phyloP scores from a whole-genome alignment of 306 rosid species.

The Canavalia gladiata region DNA sequence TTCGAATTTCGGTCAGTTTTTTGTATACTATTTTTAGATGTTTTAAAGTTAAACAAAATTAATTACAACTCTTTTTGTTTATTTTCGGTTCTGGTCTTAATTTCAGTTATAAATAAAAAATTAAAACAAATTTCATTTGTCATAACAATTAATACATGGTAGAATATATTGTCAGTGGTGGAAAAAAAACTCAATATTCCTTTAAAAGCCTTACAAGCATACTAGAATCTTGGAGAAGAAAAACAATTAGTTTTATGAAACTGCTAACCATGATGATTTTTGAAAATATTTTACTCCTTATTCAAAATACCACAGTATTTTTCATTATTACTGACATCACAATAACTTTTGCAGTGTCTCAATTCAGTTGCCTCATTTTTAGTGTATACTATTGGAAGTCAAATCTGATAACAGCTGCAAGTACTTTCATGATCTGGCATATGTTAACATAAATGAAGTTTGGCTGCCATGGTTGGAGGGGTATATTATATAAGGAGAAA shows the following conservation, averaged over 20 bases:
- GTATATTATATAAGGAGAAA: background rate
- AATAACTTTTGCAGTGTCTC: no score
- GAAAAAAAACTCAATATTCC: background rate
- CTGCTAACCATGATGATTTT: background rate
- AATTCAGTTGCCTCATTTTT: background rate
- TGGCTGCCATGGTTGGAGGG: background rate
- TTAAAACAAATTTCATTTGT: no score
- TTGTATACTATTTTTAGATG: no score
- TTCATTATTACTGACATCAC: no score
- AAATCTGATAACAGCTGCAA: background rate
- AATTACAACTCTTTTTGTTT: no score
- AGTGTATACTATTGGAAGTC: background rate
- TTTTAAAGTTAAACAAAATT: no score
- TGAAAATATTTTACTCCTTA: background rate
- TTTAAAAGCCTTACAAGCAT: background rate
- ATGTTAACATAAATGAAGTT: background rate
- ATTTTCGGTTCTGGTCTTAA: no score
- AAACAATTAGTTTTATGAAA: background rate
- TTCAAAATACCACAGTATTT: no score
- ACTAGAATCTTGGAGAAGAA: background rate
- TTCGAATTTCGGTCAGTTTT: no score
- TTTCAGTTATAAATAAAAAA: no score
- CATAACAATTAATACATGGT: no score
- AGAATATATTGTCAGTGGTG: no score
- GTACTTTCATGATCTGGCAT: conserved; percentile 1